Evolutionary conservation across 108 stramenopile species (phyloP).

Genomic region (Cyclotella baltica): DNA sequence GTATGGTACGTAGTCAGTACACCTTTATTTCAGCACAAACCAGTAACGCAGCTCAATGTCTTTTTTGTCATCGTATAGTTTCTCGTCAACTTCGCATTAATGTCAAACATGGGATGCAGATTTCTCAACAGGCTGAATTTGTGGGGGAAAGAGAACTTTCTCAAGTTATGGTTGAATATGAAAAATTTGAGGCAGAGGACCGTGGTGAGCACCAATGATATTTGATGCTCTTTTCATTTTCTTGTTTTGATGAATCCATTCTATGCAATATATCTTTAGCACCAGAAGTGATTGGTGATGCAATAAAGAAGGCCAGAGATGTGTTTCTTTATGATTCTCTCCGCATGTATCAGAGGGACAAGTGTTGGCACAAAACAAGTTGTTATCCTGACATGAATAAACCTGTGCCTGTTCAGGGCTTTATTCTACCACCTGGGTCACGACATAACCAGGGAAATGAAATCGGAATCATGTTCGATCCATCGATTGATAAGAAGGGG

Average conservation of each 20-base stretch:
- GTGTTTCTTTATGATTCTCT: conserved; percentile 20
- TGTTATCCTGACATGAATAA: conserved; percentile 1
- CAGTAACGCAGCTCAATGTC: too few relatives aligned
- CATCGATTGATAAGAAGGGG: neutral
- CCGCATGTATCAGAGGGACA: conserved; percentile 2
- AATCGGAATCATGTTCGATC: conserved; percentile 31
- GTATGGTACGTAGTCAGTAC: too few relatives aligned
- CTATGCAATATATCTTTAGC: neutral
- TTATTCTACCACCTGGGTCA: conserved; percentile 34
- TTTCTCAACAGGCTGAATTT: too few relatives aligned
- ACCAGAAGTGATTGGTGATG: conserved; percentile 9
- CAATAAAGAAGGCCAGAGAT: conserved; percentile 22
- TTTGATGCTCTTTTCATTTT: too few relatives aligned
- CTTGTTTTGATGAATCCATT: neutral
- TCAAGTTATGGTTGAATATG: too few relatives aligned
- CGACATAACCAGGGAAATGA: neutral
- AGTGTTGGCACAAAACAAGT: conserved; percentile 30
- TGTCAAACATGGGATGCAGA: too few relatives aligned
- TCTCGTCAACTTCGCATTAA: too few relatives aligned
- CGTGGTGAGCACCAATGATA: too few relatives aligned
- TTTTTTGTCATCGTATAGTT: too few relatives aligned
- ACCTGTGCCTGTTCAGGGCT: conserved; percentile 13
- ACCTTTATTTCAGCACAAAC: neutral
- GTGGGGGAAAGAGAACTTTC: too few relatives aligned
- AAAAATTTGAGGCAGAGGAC: too few relatives aligned